Percentiles rank a stretch among this genome's conserved stretches.
Evolutionary conservation across 495 filamentous ascomycete genomes (phyloP).

Genomic region (Penicillium flavigenum): DNA sequence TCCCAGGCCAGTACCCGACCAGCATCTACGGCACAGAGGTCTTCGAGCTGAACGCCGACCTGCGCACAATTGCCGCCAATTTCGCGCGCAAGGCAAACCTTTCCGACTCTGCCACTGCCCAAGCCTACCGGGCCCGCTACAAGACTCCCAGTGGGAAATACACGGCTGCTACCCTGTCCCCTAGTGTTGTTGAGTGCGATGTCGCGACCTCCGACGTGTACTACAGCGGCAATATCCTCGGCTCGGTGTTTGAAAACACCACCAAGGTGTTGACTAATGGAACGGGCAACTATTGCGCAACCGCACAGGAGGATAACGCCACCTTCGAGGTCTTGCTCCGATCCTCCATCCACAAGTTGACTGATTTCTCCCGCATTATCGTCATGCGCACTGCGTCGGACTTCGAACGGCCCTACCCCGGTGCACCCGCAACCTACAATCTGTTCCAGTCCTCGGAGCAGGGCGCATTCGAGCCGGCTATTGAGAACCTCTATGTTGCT

Average conservation of each 20-base stretch:
- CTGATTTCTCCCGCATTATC: conserved; percentile 68
- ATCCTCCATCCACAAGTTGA: conserved; percentile 49
- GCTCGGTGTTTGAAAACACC: conserved; percentile 63
- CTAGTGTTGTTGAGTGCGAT: conserved; percentile 65
- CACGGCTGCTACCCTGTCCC: conserved; percentile 49
- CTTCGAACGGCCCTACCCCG: conserved; percentile 68
- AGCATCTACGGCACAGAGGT: conserved; percentile 75
- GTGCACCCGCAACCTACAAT: conserved; percentile 52
- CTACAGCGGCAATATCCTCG: conserved; percentile 61
- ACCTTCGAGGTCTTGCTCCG: conserved; percentile 66
- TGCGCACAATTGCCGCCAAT: conserved; percentile 54
- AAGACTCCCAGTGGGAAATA: conserved; percentile 42
- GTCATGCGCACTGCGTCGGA: conserved; percentile 72
- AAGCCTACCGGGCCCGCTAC: conserved; percentile 62
- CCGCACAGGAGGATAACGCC: conserved; percentile 75
- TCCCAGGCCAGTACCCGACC: conserved; percentile 58
- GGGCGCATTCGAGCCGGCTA: conserved; percentile 57
- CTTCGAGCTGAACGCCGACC: conserved; percentile 65
- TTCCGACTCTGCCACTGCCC: conserved; percentile 51
- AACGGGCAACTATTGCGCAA: conserved; percentile 65
- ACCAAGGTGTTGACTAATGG: conserved; percentile 67
- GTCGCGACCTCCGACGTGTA: conserved; percentile 71
- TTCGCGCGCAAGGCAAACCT: conserved; percentile 58
- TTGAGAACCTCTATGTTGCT: conserved; percentile 66
- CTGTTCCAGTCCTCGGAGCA: conserved; percentile 54